These are phyloP conservation scores for Vicia sativa DNA, from an alignment of 306 rosid species.

Conservation along the genomic window DNA sequence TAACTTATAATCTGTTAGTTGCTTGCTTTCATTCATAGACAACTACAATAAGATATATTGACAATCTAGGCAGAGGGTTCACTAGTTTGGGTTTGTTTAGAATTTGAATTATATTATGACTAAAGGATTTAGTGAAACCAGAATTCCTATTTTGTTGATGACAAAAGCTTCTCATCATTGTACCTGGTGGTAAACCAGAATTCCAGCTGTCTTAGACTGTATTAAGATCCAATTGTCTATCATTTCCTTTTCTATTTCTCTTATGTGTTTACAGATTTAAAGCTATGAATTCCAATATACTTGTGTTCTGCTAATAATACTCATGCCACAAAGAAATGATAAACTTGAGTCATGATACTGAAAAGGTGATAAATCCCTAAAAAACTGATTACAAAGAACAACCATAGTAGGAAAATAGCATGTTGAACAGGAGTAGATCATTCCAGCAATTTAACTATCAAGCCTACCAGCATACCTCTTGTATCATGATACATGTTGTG, in stretches of 20 bases:
- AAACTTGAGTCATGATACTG: constrained; percentile 16
- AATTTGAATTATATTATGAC: neutral
- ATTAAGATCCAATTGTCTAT: constrained; percentile 10
- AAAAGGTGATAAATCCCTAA: constrained; percentile 24
- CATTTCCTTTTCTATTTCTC: constrained; percentile 9
- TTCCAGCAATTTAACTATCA: constrained; percentile 43
- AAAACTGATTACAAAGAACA: constrained; percentile 26
- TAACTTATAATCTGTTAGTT: constrained; percentile 2
- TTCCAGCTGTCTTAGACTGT: neutral
- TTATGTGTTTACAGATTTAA: neutral
- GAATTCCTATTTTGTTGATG: constrained; percentile 4
- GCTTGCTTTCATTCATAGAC: neutral
- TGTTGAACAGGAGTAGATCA: constrained; percentile 30
- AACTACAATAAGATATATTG: constrained; percentile 2
- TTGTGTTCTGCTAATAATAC: constrained; percentile 27
- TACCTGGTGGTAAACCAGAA: constrained; percentile 18
- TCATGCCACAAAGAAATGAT: constrained; percentile 30
- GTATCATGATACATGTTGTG: constrained; percentile 56
- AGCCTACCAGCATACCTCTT: constrained; percentile 49
- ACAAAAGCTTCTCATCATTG: neutral
- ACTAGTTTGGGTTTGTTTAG: neutral
- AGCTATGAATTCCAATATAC: constrained; percentile 7
- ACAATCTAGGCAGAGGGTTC: neutral
- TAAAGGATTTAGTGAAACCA: neutral
- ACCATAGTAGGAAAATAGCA: constrained; percentile 29